Base-by-base conservation (phyloP, 2,329 filamentous ascomycete species). In the Pseudocercospora crystallina region DNA sequence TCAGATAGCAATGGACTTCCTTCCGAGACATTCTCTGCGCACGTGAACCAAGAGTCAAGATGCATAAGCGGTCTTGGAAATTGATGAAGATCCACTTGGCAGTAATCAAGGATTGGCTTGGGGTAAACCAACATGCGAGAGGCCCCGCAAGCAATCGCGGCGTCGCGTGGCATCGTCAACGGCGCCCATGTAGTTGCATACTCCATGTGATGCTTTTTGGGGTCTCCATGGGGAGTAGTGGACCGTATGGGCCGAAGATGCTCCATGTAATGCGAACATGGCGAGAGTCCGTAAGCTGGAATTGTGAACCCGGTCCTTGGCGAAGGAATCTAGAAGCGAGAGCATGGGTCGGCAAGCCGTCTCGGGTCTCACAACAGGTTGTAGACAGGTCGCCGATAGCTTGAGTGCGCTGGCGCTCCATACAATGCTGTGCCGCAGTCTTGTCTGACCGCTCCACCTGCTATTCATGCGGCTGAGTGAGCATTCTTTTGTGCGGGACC, bases 41-140 rank as follows among this genome's bases (percentile, higher is more conserved):
- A 43, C 44, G 49, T 52, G 44, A 37, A 43, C 13, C 10, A n/a
- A 20, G 39, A 15, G 30, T 41, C 50, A 47, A 53, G 40, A 43
- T 44, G 44, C 46, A 48, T 47, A 43, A 44, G 42, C 40, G 40
- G 39, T 53, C 50, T 53, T 48, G 50, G 50, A 48, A 53, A 14
- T 44, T 38, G 34, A 38, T 35, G 33, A 52, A 48, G 35, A 39
- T 48, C 44, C 35, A 44, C 26, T 45, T 52, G 43, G 50, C 33
- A 36, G 30, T 38, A 30, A 34, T 40, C 38, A 41, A 40, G 37
- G 34, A 53, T 48, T 43, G 50, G 47, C 47, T 49, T 47, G 44
- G 20, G 43, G 41, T 36, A 45, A 44, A 43, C 48, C 39, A 43
- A 45, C 47, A 31, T 32, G 15, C 36, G 35, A 17, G 41, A 53